A percentile compares a stretch with the other conserved stretches of the same genome.
These are phyloP conservation scores for Chamaecyparis obtusa DNA, from an alignment of 75 land plant genomes.

Conservation along the genomic window DNA sequence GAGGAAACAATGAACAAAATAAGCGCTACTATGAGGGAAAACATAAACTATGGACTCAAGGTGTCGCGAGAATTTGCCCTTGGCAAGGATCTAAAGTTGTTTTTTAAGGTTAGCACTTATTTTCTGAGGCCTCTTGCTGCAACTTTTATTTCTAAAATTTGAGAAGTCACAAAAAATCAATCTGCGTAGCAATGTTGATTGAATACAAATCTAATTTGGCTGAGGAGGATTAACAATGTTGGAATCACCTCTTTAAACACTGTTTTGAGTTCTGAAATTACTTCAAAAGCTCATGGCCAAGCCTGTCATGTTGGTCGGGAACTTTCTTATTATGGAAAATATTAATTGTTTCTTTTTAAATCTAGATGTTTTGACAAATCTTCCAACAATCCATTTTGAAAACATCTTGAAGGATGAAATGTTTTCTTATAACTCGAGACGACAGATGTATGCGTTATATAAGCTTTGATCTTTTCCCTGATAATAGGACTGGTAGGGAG, in stretches of 20 bases:
- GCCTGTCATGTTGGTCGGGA: background rate
- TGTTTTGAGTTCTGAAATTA: background rate
- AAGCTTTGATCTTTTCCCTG: too few relatives aligned
- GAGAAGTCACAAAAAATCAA: too few relatives aligned
- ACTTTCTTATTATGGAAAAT: background rate
- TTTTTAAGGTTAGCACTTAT: slow-evolving; percentile 26
- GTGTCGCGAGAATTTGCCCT: slow-evolving; percentile 31
- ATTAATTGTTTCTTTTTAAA: background rate
- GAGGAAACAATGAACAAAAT: slow-evolving; percentile 27
- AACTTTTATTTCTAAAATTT: background rate
- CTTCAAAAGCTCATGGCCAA: background rate
- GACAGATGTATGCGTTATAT: too few relatives aligned
- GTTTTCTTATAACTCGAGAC: too few relatives aligned
- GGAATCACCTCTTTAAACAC: background rate
- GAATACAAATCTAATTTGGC: background rate
- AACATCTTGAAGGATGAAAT: background rate
- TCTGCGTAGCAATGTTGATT: background rate
- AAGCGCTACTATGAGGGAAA: slow-evolving; percentile 13
- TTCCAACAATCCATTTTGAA: background rate
- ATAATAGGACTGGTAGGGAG: too few relatives aligned
- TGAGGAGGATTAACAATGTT: background rate
- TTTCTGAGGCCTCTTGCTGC: background rate
- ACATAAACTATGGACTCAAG: slow-evolving; percentile 22
- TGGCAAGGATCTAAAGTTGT: slow-evolving; percentile 38
- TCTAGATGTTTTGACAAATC: background rate